Percentiles rank a stretch among this genome's conserved stretches.
Conservation (phyloP, 148 eudicot genomes). For the Nepenthes gracilis region DNA sequence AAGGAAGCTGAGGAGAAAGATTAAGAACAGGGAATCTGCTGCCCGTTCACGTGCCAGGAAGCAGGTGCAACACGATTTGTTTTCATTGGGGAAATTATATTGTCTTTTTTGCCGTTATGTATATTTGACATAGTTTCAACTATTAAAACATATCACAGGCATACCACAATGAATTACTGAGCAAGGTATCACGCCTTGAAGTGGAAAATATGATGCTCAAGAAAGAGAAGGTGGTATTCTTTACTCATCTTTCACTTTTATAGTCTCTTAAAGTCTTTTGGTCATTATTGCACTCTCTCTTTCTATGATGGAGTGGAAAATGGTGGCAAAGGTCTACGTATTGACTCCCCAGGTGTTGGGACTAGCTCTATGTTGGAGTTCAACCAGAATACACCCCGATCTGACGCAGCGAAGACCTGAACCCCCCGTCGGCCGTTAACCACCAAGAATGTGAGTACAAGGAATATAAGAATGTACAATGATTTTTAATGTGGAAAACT, state of each 20-base stretch:
- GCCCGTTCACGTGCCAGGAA: constrained; percentile 89
- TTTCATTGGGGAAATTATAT: neutral
- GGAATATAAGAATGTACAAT: too few species aligned
- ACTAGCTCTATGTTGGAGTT: too few species aligned
- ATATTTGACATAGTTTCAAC: neutral
- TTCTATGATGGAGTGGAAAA: too few species aligned
- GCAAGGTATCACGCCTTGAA: constrained; percentile 65
- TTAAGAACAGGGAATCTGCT: constrained; percentile 86
- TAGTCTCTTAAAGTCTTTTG: neutral
- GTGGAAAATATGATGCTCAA: constrained; percentile 60
- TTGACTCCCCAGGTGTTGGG: too few species aligned
- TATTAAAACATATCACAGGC: constrained; percentile 32
- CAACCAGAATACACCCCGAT: too few species aligned
- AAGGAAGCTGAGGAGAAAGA: constrained; percentile 64
- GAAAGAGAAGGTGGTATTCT: constrained; percentile 55
- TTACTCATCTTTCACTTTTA: neutral
- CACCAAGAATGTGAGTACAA: too few species aligned
- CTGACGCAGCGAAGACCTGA: too few species aligned
- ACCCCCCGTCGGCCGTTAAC: too few species aligned
- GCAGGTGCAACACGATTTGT: constrained; percentile 29
- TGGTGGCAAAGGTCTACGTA: too few species aligned
- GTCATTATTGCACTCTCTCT: too few species aligned
- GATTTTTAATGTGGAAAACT: too few species aligned
- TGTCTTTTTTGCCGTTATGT: neutral
- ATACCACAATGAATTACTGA: constrained; percentile 68